A percentile compares a stretch with the other conserved stretches of the same genome.
Evolutionary conservation across 176 grass and related monocot genomes (phyloP).

Genomic region (Elymus sibiricus): DNA sequence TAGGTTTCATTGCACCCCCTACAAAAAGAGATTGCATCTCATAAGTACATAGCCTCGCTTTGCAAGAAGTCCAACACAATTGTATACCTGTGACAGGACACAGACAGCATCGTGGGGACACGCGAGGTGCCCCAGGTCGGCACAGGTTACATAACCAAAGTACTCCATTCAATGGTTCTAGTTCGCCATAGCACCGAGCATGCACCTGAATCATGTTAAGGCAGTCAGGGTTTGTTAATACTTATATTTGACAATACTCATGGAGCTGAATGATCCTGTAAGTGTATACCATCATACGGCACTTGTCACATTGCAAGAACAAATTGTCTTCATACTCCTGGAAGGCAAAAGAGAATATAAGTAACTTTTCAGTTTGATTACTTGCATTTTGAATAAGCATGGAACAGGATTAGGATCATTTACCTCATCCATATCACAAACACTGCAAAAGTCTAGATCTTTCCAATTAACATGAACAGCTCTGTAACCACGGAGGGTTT

Average conservation of each 20-base stretch:
- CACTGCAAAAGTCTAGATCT: slow-evolving; percentile 91
- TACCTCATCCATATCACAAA: slow-evolving; percentile 99
- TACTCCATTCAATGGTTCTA: slow-evolving; percentile 76
- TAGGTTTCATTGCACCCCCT: slow-evolving; percentile 99
- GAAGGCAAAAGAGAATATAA: slow-evolving; percentile 35
- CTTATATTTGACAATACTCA: slow-evolving; percentile 24
- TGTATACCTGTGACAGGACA: slow-evolving; percentile 88
- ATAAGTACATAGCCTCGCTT: slow-evolving; percentile 35
- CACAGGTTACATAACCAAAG: slow-evolving; percentile 99
- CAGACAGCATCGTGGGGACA: slow-evolving; percentile 85
- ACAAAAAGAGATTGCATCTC: slow-evolving; percentile 19
- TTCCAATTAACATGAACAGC: slow-evolving; percentile 97
- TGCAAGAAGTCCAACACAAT: background rate
- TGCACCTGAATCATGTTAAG: slow-evolving; percentile 69
- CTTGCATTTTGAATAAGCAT: slow-evolving; percentile 8
- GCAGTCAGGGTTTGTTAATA: slow-evolving; percentile 12
- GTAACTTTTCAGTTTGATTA: slow-evolving; percentile 29
- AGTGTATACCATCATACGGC: slow-evolving; percentile 90
- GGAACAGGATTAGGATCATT: slow-evolving; percentile 20
- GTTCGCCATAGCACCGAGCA: slow-evolving; percentile 96
- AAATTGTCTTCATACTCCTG: slow-evolving; percentile 99
- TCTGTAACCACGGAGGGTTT: slow-evolving; percentile 79
- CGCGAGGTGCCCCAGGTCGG: slow-evolving; percentile 76
- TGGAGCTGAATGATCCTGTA: slow-evolving; percentile 12
- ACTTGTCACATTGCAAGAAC: slow-evolving; percentile 98